These are phyloP conservation scores for Raphanus raphanistrum DNA, from an alignment of 345 rosid species.

Conservation along the genomic window DNA sequence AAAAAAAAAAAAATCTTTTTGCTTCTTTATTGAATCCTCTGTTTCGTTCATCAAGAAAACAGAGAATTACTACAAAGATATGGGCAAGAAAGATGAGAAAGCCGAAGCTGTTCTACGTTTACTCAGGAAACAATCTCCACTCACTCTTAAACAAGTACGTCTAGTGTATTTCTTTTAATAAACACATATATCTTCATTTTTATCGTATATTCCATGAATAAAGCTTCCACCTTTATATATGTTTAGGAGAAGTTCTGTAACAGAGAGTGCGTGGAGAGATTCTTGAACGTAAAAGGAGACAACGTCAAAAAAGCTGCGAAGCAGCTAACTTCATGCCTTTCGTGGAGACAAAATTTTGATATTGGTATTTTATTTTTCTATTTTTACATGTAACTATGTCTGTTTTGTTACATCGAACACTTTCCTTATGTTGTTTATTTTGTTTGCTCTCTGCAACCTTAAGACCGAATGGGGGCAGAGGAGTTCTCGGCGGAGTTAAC, in stretches of 20 bases:
- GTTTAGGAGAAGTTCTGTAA: conserved; percentile 86
- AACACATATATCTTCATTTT: conserved; percentile 4
- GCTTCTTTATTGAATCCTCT: not conserved
- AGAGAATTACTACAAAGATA: conserved; percentile 27
- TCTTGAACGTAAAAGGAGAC: conserved; percentile 72
- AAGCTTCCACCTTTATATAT: not conserved
- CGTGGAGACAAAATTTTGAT: conserved; percentile 80
- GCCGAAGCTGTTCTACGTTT: conserved; percentile 69
- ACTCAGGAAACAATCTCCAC: conserved; percentile 68
- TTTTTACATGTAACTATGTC: not conserved
- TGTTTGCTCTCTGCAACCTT: not conserved
- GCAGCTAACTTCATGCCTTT: conserved; percentile 73
- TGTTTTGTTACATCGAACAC: not conserved
- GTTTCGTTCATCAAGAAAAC: not conserved
- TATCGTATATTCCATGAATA: not conserved
- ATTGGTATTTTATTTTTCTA: conserved; percentile 50
- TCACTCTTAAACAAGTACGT: conserved; percentile 75
- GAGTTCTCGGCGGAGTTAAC: conserved; percentile 85
- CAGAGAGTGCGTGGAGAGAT: conserved; percentile 74
- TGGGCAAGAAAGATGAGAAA: conserved; percentile 74
- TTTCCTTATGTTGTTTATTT: not conserved
- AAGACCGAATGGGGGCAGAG: conserved; percentile 80
- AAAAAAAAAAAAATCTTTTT: not conserved
- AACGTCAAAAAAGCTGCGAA: conserved; percentile 84
- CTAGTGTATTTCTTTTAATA: not conserved